phyloP scores from a whole-genome alignment of 1,139 yeast species.

The Zygosaccharomyces sapae region DNA sequence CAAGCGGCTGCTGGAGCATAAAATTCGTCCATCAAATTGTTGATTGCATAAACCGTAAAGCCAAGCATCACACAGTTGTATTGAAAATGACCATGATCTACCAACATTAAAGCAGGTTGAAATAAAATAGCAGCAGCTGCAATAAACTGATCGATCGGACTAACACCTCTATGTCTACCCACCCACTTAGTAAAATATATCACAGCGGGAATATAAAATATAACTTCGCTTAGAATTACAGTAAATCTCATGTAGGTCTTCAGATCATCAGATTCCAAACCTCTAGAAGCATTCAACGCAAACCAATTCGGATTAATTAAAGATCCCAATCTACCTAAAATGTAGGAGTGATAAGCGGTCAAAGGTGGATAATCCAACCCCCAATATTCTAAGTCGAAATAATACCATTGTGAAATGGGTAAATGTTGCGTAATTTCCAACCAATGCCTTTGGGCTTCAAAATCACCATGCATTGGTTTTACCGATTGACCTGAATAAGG shows the following conservation, averaged over 20 bases:
- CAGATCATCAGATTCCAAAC: slow-evolving; percentile 54
- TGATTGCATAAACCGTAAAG: slow-evolving; percentile 61
- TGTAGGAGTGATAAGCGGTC: slow-evolving; percentile 88
- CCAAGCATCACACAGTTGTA: slow-evolving; percentile 94
- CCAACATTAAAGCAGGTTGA: slow-evolving; percentile 75
- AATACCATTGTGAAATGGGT: slow-evolving; percentile 80
- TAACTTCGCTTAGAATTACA: slow-evolving; percentile 67
- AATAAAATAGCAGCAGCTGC: slow-evolving; percentile 69
- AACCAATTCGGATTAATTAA: slow-evolving; percentile 71
- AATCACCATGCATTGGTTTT: slow-evolving; percentile 88
- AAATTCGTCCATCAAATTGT: slow-evolving; percentile 60
- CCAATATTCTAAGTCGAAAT: slow-evolving; percentile 87
- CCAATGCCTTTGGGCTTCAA: slow-evolving; percentile 99
- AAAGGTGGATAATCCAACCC: slow-evolving; percentile 96
- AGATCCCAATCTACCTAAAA: slow-evolving; percentile 69
- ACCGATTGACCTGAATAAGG: slow-evolving; percentile 68
- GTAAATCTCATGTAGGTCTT: slow-evolving; percentile 83
- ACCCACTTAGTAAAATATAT: slow-evolving; percentile 63
- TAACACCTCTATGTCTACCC: slow-evolving; percentile 48
- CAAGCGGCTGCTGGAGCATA: slow-evolving; percentile 66
- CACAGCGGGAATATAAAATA: slow-evolving; percentile 77
- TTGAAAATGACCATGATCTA: slow-evolving; percentile 98
- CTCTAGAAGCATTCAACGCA: slow-evolving; percentile 65
- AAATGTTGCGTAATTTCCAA: slow-evolving; percentile 80
- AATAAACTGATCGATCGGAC: slow-evolving; percentile 71